Evolutionary conservation across 2,329 filamentous ascomycete species (phyloP), one percentile per base, ranked within the genome.

Genomic region (Fusarium robinianum): DNA sequence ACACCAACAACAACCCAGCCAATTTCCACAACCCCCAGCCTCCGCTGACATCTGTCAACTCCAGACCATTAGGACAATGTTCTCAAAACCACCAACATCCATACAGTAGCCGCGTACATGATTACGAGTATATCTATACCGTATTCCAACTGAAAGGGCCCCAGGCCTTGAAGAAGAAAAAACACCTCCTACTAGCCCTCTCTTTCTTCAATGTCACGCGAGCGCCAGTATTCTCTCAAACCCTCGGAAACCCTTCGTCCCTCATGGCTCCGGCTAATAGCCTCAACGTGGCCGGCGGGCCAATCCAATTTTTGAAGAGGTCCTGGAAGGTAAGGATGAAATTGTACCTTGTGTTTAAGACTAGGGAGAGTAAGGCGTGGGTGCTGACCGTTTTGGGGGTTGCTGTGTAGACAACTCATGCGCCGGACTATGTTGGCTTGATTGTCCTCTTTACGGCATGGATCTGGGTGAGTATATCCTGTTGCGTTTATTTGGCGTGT

Each of bases 351-450:
- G 3, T 5, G n/a, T 19, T 3, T 15, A 5, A 5, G 6, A 9
- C 6, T 3, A 14, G 5, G 15, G 15, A 22, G 11, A 6, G 14
- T 8, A 5, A 8, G 15, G 32, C 21, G 37, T 46, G 17, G 4
- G 39, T 12, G 7, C 6, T 11, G 12, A 6, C 7, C 17, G 8
- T 31, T 8, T 23, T 12, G 33, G 16, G 36, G 11, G 5, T 15
- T 8, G 17, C 16, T 9, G 7, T 22, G 15, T 14, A 90, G 81
- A 85, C 83, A 65, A 90, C 88, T 2, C 94, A 96, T 73, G 88
- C 88, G 8, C 83, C 88, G 5, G 94, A 99, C 67, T 96, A 95
- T 70, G 69, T 95, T 19, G 89, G 90, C 23, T 80, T 97, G 51
- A 72, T 75, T 2, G 67, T 88, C 25, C 75, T 97, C n/a, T 62